Conservation (phyloP, 2,329 filamentous ascomycete species). For the Niveomyces coronatus region DNA sequence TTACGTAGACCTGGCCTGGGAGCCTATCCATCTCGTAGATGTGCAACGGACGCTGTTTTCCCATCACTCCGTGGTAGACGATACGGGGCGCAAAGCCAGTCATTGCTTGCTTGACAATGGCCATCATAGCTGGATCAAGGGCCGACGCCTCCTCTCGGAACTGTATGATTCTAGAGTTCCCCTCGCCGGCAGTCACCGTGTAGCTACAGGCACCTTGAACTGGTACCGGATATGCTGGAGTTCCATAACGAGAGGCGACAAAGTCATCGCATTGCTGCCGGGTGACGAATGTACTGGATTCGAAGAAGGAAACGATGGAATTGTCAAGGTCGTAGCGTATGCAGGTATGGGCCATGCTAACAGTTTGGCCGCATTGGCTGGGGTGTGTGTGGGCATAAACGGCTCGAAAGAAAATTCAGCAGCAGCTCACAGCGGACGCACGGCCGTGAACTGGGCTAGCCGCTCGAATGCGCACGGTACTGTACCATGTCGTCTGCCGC, state of each 20-base stretch:
- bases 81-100: slow-evolving; percentile 8
- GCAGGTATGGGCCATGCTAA: too few species aligned
- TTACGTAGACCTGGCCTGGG: slow-evolving; percentile 10
- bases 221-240: slow-evolving; percentile 11
- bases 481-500: too few species aligned
- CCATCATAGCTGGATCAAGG: slow-evolving; percentile 7
- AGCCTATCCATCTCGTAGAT: slow-evolving; percentile 14
- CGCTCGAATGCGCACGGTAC: too few species aligned
- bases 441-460: too few species aligned
- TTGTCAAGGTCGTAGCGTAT: slow-evolving; percentile 11
- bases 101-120: slow-evolving; percentile 5
- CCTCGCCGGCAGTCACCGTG: slow-evolving; percentile 8
- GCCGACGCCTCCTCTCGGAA: slow-evolving; percentile 9
- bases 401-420: too few species aligned
- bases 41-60: slow-evolving; percentile 6
- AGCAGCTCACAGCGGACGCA: too few species aligned
- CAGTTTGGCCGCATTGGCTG: too few species aligned
- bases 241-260: slow-evolving; percentile 8
- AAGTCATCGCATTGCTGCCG: slow-evolving; percentile 13
- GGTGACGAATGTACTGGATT: slow-evolving; percentile 8
- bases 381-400: too few species aligned
- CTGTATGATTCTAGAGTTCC: slow-evolving; percentile 11
- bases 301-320: slow-evolving; percentile 10
- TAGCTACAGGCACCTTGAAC: slow-evolving; percentile 15
- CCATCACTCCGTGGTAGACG: slow-evolving; percentile 11